Conservation (phyloP, 176 grass and related monocot species). For the Oryza longistaminata region DNA sequence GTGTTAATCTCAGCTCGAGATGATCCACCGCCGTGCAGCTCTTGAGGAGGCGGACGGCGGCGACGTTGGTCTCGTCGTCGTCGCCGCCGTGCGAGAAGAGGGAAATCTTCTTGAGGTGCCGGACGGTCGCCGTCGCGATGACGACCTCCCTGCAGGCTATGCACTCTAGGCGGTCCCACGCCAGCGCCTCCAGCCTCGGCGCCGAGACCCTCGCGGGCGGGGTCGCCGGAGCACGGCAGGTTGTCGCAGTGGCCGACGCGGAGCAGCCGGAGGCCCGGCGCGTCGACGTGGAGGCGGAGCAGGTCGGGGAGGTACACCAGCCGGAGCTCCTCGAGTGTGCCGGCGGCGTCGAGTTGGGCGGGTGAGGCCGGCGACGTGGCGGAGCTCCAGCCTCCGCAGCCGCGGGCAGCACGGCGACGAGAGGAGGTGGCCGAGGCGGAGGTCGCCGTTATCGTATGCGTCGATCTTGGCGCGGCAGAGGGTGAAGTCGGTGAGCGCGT, state of each 20-base stretch:
- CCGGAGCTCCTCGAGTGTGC: slow-evolving; percentile 15
- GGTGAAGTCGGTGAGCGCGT: neutral
- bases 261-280: slow-evolving; percentile 10
- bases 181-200: slow-evolving; percentile 5
- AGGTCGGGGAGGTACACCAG: neutral
- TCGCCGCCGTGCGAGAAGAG: neutral
- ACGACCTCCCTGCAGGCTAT: neutral
- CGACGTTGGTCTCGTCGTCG: neutral
- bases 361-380: slow-evolving; percentile 4
- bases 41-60: neutral
- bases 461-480: slow-evolving; percentile 7
- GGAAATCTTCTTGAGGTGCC: neutral
- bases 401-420: neutral
- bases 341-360: neutral
- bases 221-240: neutral
- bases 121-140: neutral
- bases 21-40: neutral
- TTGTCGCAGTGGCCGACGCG: neutral
- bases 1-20: neutral
- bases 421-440: neutral
- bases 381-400: neutral
- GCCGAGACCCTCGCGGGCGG: neutral
- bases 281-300: neutral
- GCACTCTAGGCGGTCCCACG: neutral
- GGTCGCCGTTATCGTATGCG: neutral